A percentile compares a stretch with the other conserved stretches of the same genome.
phyloP scores from a whole-genome alignment of 2,329 filamentous ascomycete genomes.

The Fusarium vanettenii region DNA sequence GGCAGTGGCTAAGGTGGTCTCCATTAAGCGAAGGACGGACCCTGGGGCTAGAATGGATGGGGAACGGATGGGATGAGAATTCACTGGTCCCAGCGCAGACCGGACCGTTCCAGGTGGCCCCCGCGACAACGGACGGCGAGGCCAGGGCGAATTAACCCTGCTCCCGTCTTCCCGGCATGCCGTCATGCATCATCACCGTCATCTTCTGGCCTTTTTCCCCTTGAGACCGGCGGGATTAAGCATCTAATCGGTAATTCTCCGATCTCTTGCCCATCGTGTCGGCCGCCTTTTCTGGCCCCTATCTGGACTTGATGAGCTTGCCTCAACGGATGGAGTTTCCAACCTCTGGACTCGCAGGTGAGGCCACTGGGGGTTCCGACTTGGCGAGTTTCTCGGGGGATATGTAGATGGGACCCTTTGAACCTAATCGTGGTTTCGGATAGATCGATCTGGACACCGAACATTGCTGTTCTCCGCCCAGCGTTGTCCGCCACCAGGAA shows the following conservation, averaged over 20 bases:
- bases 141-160: conserved; percentile 10
- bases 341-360: background rate
- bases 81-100: conserved; percentile 32
- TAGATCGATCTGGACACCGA: background rate
- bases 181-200: conserved; percentile 22
- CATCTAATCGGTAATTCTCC: background rate
- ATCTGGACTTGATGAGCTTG: background rate
- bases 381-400: background rate
- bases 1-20: conserved; percentile 27
- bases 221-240: background rate
- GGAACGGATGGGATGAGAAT: conserved; percentile 9
- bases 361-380: background rate
- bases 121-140: conserved; percentile 12
- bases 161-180: conserved; percentile 15
- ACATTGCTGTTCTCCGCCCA: background rate
- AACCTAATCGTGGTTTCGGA: conserved; percentile 5
- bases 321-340: background rate
- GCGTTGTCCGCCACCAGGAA: background rate
- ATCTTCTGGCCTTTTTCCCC: background rate
- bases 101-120: conserved; percentile 40
- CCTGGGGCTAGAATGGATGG: conserved; percentile 15
- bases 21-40: conserved; percentile 7
- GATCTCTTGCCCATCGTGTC: background rate
- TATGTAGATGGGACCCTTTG: background rate
- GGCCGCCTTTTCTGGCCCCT: background rate